Conservation (phyloP, 345 rosid genomes). For the Cardamine chenopodiifolia region DNA sequence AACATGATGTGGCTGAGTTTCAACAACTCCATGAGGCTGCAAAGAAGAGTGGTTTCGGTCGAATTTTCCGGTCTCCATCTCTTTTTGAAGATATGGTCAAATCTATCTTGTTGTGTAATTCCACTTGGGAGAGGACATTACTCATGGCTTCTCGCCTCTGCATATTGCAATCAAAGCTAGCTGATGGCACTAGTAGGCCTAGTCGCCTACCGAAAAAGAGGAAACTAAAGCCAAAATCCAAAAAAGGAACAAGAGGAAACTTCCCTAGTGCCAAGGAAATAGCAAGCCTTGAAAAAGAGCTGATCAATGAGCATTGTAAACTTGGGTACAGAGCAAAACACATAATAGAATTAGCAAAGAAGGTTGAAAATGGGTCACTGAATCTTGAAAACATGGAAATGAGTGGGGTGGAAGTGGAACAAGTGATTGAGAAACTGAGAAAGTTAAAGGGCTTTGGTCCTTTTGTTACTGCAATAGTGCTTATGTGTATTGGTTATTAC, state of each 20-base stretch:
- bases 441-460: slow-evolving; percentile 50
- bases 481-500: slow-evolving; percentile 58
- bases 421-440: neutral
- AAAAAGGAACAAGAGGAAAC: slow-evolving; percentile 22
- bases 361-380: slow-evolving; percentile 37
- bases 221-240: neutral
- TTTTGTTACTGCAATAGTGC: slow-evolving; percentile 46
- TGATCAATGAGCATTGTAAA: slow-evolving; percentile 39
- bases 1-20: slow-evolving; percentile 41
- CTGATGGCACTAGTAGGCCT: slow-evolving; percentile 7
- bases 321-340: slow-evolving; percentile 50
- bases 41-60: slow-evolving; percentile 45
- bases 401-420: neutral
- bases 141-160: slow-evolving; percentile 56
- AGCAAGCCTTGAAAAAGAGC: slow-evolving; percentile 28
- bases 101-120: slow-evolving; percentile 54
- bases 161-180: slow-evolving; percentile 37
- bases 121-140: slow-evolving; percentile 50
- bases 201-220: neutral
- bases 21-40: slow-evolving; percentile 48
- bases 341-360: slow-evolving; percentile 42
- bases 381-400: slow-evolving; percentile 34
- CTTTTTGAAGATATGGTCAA: slow-evolving; percentile 61
- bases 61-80: slow-evolving; percentile 56
- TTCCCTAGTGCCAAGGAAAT: slow-evolving; percentile 54